Evolutionary conservation across 306 rosid species (phyloP).

Genomic region (Quercus agrifolia): DNA sequence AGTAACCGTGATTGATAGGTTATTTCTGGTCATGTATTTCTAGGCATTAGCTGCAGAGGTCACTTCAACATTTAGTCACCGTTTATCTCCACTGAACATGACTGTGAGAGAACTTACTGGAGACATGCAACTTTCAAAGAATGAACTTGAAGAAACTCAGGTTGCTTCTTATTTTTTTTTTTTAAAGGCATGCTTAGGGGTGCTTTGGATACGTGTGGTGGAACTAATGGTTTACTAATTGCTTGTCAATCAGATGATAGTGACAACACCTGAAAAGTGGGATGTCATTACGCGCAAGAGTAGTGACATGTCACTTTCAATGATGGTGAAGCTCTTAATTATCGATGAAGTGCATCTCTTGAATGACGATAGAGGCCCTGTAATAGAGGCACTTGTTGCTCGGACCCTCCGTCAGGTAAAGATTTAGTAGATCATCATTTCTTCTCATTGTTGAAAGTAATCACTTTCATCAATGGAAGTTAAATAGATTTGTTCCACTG

Average conservation of each 20-base stretch:
- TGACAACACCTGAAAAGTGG: slow-evolving; percentile 99
- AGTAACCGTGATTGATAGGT: background rate
- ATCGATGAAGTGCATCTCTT: slow-evolving; percentile 97
- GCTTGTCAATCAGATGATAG: slow-evolving; percentile 81
- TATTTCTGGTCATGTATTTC: slow-evolving; percentile 20
- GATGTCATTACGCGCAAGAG: slow-evolving; percentile 99
- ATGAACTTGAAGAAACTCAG: slow-evolving; percentile 97
- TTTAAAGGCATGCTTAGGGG: slow-evolving; percentile 17
- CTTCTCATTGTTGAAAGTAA: slow-evolving; percentile 3
- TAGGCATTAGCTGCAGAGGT: slow-evolving; percentile 99
- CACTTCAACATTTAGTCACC: slow-evolving; percentile 86
- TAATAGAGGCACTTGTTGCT: slow-evolving; percentile 95
- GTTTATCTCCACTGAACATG: slow-evolving; percentile 93
- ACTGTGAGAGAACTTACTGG: slow-evolving; percentile 91
- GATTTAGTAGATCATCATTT: slow-evolving; percentile 12
- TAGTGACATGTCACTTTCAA: slow-evolving; percentile 94
- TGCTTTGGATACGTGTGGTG: slow-evolving; percentile 9
- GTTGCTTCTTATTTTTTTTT: slow-evolving; percentile 25
- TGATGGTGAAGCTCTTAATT: slow-evolving; percentile 92
- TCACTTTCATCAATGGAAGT: slow-evolving; percentile 1
- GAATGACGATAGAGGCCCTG: slow-evolving; percentile 98
- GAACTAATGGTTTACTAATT: slow-evolving; percentile 14
- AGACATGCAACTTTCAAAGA: slow-evolving; percentile 95
- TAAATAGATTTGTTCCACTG: slow-evolving; percentile 6
- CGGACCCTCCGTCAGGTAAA: slow-evolving; percentile 92